Evolutionary conservation across 2,329 filamentous ascomycete genomes (phyloP), one percentile per base, ranked within the genome.

Genomic region (Sarocladium oryzae): DNA sequence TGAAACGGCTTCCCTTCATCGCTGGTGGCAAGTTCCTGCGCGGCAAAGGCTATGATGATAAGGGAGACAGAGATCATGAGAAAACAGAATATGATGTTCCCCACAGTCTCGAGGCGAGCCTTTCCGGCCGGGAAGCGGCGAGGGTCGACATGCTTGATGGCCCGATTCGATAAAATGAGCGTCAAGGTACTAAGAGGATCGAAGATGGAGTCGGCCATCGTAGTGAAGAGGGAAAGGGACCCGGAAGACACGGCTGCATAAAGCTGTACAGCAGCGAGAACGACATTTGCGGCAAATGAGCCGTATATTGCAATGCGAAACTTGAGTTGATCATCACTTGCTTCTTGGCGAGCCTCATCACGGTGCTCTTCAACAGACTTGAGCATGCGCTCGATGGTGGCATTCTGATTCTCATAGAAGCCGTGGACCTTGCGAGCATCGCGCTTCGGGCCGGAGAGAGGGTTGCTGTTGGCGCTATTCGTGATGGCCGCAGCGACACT

Each of bases 1-100:
- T 91, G 81, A 69, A 96, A 95, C 2, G 63, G 61, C 58, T 86
- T 86, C 13, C 75, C 78, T 1, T 75, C 69, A 0, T 73, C 69
- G 1, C 73, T 74, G 40, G 74, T 69, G 1, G 71, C 75, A 2
- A 97, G 75, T 52, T 95, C 85, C 51, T 83, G 79, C 24, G 82
- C 76, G 1, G 91, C 90, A 65, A 96, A 89, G 20, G 92, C 89
- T 60, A 99, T 93, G 52, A 99, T 82, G 62, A 97, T 89, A 57
- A 95, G 76, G 0, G 90, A 96, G 7, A 97, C 92, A 9, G 89
- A 76, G 18, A 85, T 90, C 93, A 99, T 97, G 60, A 99, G 76
- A 68, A 95, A 95, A 69, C 90, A 96, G 69, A 99, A 99, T 54
- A 86, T 83, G 57, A 97, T 96, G 63, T 97, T 99, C 50, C 93